These are phyloP conservation scores for Cordyceps javanica DNA, from an alignment of 2,329 filamentous ascomycete genomes.

Conservation along the genomic window DNA sequence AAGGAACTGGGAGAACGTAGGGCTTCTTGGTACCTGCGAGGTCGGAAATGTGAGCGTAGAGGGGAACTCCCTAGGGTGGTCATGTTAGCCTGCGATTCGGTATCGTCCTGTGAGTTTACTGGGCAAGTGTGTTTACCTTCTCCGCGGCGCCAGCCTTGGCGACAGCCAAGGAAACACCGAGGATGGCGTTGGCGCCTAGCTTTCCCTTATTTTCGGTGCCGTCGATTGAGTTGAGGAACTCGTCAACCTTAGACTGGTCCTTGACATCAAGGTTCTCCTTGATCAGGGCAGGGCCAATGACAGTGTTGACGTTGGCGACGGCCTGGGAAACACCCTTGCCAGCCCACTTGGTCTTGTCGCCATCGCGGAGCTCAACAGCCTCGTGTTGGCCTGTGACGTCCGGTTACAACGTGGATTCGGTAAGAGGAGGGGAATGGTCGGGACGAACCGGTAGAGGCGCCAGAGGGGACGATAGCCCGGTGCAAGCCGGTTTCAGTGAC, in stretches of 20 bases:
- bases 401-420: slow-evolving; percentile 24
- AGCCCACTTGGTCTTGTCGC: slow-evolving; percentile 78
- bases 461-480: slow-evolving; percentile 95
- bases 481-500: slow-evolving; percentile 94
- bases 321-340: slow-evolving; percentile 87
- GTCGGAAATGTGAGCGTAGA: slow-evolving; percentile 84
- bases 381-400: slow-evolving; percentile 68
- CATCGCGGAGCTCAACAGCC: slow-evolving; percentile 85
- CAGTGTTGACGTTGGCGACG: slow-evolving; percentile 76
- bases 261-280: slow-evolving; percentile 78
- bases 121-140: slow-evolving; percentile 47
- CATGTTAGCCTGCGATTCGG: slow-evolving; percentile 12
- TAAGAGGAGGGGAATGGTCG: slow-evolving; percentile 20
- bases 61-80: slow-evolving; percentile 62
- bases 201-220: slow-evolving; percentile 82
- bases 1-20: slow-evolving; percentile 82
- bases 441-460: slow-evolving; percentile 80
- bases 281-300: slow-evolving; percentile 76
- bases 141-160: slow-evolving; percentile 86
- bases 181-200: slow-evolving; percentile 82
- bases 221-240: slow-evolving; percentile 80
- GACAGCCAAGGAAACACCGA: slow-evolving; percentile 77
- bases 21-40: slow-evolving; percentile 87
- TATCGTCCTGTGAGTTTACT: no score
- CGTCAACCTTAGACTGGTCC: slow-evolving; percentile 77